Evolutionary conservation across 2,329 filamentous ascomycete genomes (phyloP).

Genomic region (Aureobasidium zeae): DNA sequence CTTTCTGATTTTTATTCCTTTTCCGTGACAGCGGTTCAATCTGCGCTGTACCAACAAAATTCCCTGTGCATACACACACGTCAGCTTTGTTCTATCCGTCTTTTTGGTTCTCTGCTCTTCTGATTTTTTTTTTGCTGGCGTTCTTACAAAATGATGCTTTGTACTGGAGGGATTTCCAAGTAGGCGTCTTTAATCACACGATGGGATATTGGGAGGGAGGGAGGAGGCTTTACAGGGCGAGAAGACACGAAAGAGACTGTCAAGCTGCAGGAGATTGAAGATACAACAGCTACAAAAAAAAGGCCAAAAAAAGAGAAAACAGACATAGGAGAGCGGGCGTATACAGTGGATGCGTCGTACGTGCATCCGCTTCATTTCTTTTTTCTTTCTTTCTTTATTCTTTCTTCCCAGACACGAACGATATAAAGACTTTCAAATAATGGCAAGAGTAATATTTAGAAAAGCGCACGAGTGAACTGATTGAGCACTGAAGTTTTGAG

Average conservation of each 20-base stretch:
- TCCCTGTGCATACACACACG: constrained; percentile 5
- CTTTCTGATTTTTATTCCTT: neutral
- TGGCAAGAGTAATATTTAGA: neutral
- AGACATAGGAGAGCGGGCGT: too few species aligned
- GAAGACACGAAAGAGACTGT: constrained; percentile 1
- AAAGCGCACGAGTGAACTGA: too few species aligned
- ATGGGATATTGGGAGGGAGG: neutral
- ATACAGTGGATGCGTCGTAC: neutral
- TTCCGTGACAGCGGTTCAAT: constrained; percentile 5
- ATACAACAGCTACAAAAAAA: neutral
- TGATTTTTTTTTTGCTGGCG: neutral
- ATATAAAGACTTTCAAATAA: neutral
- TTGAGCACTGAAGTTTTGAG: too few species aligned
- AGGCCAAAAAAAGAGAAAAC: neutral
- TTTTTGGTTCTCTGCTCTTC: neutral
- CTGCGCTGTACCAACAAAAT: constrained; percentile 11
- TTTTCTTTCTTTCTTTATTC: too few species aligned
- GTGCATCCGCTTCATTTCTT: neutral
- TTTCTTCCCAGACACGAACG: too few species aligned
- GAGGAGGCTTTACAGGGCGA: neutral
- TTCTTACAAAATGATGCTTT: constrained; percentile 14
- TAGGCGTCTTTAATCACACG: constrained; percentile 9
- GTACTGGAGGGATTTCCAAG: constrained; percentile 2
- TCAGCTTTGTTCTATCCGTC: neutral
- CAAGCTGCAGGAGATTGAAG: too few species aligned